Evolutionary conservation across 805 yeast species (phyloP).

Genomic region (Yamadazyma paraphyllophila): DNA sequence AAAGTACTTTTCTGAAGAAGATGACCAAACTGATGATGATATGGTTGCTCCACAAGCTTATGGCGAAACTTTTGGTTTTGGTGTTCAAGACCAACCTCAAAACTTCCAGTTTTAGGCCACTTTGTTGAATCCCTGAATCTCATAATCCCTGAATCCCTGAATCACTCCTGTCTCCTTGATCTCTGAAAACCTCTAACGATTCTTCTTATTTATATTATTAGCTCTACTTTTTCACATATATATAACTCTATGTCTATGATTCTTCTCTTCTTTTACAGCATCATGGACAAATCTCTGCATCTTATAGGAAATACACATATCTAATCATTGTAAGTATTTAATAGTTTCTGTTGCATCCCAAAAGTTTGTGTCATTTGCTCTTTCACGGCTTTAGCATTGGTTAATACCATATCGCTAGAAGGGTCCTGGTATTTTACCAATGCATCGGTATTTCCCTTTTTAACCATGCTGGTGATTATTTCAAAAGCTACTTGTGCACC

Average conservation of each 20-base stretch:
- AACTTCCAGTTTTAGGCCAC: constrained; percentile 46
- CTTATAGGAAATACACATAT: constrained; percentile 7
- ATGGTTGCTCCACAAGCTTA: constrained; percentile 73
- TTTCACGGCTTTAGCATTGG: constrained; percentile 11
- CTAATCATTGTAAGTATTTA: constrained; percentile 7
- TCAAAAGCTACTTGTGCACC: constrained; percentile 74
- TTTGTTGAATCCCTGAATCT: too few species aligned
- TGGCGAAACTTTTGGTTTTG: constrained; percentile 88
- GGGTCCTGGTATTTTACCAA: constrained; percentile 12
- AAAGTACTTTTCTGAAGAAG: constrained; percentile 83
- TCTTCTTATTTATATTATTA: constrained; percentile 5
- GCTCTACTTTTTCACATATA: constrained; percentile 1
- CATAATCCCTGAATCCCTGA: background rate
- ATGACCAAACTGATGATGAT: constrained; percentile 61
- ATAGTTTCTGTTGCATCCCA: constrained; percentile 6
- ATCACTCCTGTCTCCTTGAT: background rate
- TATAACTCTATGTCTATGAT: constrained; percentile 6
- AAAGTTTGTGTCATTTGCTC: constrained; percentile 6
- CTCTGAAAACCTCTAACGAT: constrained; percentile 3
- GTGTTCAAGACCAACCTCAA: constrained; percentile 47
- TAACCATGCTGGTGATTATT: constrained; percentile 71
- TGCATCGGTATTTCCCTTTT: constrained; percentile 36
- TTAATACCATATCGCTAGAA: background rate
- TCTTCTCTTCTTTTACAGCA: constrained; percentile 7
- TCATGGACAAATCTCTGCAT: constrained; percentile 13